Base-by-base conservation (phyloP, 371 early-diverging fungal species). In the Rhizomucor pusillus region DNA sequence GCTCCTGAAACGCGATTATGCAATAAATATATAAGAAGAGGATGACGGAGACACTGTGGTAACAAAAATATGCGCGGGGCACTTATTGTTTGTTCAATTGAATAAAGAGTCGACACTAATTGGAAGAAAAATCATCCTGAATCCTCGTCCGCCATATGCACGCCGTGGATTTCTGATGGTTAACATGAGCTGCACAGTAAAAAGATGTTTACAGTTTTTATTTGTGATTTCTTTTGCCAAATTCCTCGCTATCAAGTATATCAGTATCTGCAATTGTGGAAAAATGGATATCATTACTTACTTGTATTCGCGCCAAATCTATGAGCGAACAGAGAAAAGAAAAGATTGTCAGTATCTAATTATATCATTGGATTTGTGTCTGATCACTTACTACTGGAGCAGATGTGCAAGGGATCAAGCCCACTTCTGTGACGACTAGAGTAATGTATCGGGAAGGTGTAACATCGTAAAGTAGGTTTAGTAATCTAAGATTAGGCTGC, bases 361-460 rank as follows among this genome's bases (percentile, higher is more conserved):
- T 29, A 7, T 7, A 5, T 29, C 7, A 29, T 5, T 5, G 29
- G 5, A 29, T 5, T 29, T 7, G 5, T 29, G 29, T 29, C 7
- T 52, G n/a, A 18, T 47, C 40, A 62, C 72, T 67, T 77, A 92
- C 90, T 35, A 92, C 92, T 19, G 93, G 89, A 16, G 93, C 93
- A 53, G 89, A 89, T 19, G 95, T 94, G 62, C 89, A 90, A n/a
- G 97, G 97, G 60, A 97, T 90, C 65, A 91, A 66, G 36, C 98
- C 99, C 9, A 92, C 86, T 76, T 99, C 99, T 20, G 96, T 94
- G 13, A 95, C 82, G 24, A 97, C 90, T 44, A 93, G 80, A 4
- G 91, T 87, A 50, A 98, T 88, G 62, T 89, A 95, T 65, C 90
- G 85, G 35, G 94, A 85, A 22, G 99, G 98, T 1, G 97, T 97